Evolutionary conservation across 257 asterid genomes (phyloP), one percentile per base, ranked within the genome.

Genomic region (Verbascum thapsus): DNA sequence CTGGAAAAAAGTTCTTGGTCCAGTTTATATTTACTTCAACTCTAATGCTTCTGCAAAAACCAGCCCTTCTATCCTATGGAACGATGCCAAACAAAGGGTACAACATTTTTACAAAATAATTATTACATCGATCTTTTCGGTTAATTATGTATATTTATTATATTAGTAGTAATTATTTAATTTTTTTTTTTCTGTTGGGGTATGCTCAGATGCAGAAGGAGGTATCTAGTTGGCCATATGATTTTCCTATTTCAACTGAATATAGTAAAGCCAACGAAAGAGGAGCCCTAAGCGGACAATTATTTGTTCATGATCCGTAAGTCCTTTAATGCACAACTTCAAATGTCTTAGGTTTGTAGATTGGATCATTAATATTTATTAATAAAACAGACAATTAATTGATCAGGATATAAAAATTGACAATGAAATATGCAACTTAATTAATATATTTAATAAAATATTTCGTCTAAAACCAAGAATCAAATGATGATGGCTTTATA

Each of bases 1-100:
- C n/a, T 90, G 96, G 97, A 90, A 81, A 61, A 90, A 85, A 45
- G 96, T 87, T 15, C 3, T 81, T 10, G 97, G 96, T 5, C 97
- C 97, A 1, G 70, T 79, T 20, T 81, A 22, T 70, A 68, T 85
- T 9, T 83, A 83, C 57, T 76, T 90, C 40, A 90, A 90, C 71
- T 81, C 97, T 1, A 10, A 74, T 56, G 32, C 34, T 32, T 38
- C 62, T 3, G 79, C 83, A 12, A 62, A 15, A 13, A 15, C 8
- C 8, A 41, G 78, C 32, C 88, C 85, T 35, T 69, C 81, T 4
- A 1, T 80, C 8, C 89, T 90, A 13, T 90, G 97, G 96, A 38
- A 80, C 30, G 88, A 87, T 16, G 97, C 96, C 18, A 80, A 85
- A 42, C 16, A 56, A 50, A 74, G 59, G 79, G 97, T 89, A 74